Evolutionary conservation across 164 flowering plant species (phyloP).

Genomic region (Macadamia tetraphylla): DNA sequence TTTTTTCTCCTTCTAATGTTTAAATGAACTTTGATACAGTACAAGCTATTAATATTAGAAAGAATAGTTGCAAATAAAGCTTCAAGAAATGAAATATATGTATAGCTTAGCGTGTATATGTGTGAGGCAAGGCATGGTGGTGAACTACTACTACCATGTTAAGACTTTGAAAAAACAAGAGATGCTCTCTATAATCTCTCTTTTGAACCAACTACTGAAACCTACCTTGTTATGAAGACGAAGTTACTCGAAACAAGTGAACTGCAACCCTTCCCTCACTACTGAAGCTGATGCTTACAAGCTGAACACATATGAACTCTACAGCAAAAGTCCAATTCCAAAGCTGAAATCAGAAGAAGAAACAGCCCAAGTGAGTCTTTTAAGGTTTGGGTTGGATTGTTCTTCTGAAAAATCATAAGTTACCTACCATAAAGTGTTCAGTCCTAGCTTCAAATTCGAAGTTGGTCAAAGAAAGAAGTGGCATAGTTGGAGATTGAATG

Average conservation of each 20-base stretch:
- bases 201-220: no score
- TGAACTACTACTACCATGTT: no score
- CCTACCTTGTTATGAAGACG: neutral
- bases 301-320: neutral
- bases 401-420: neutral
- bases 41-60: no score
- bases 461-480: neutral
- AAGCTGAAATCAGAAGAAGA: neutral
- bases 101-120: no score
- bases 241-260: neutral
- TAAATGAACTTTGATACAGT: no score
- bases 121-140: no score
- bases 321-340: neutral
- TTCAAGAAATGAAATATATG: no score
- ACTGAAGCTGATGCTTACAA: neutral
- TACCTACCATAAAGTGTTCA: neutral
- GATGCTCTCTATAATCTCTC: no score
- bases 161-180: no score
- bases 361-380: neutral
- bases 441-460: neutral
- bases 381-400: no score
- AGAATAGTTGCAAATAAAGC: no score
- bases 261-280: neutral
- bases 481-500: neutral
- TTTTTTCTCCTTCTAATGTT: no score